These are phyloP conservation scores for Polytrichum commune DNA, from an alignment of 225 moss, liverwort and hornwort species.

Conservation along the genomic window DNA sequence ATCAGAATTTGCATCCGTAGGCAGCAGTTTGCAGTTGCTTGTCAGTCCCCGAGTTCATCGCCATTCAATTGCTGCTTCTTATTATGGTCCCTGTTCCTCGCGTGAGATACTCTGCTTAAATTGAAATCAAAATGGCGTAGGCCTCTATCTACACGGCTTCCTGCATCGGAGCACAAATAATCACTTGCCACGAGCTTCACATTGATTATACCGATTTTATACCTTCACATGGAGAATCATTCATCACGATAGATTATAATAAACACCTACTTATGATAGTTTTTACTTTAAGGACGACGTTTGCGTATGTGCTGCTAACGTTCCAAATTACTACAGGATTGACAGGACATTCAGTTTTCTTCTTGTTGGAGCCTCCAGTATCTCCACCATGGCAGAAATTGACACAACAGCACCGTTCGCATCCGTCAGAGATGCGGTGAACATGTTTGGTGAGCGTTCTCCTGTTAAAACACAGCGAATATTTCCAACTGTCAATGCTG, in stretches of 20 bases:
- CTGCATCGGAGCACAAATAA: too few relatives aligned
- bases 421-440: conserved; percentile 43
- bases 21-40: too few relatives aligned
- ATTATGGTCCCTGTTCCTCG: too few relatives aligned
- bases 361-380: not conserved
- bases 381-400: conserved; percentile 38
- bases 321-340: not conserved
- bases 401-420: conserved; percentile 41
- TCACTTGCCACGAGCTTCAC: not conserved
- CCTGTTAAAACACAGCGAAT: conserved; percentile 12
- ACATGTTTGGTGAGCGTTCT: conserved; percentile 40
- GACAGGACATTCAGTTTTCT: not conserved
- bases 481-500: conserved; percentile 21
- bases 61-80: too few relatives aligned
- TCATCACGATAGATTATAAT: not conserved
- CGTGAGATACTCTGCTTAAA: too few relatives aligned
- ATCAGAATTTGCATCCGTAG: too few relatives aligned
- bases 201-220: not conserved
- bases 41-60: too few relatives aligned
- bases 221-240: not conserved
- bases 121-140: too few relatives aligned
- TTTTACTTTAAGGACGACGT: not conserved
- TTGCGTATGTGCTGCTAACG: not conserved
- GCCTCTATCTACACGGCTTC: too few relatives aligned
- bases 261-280: not conserved